A percentile compares a stretch with the other conserved stretches of the same genome.
These are phyloP conservation scores for Penicillium malachiteum DNA, from an alignment of 495 filamentous ascomycete species.

Conservation along the genomic window DNA sequence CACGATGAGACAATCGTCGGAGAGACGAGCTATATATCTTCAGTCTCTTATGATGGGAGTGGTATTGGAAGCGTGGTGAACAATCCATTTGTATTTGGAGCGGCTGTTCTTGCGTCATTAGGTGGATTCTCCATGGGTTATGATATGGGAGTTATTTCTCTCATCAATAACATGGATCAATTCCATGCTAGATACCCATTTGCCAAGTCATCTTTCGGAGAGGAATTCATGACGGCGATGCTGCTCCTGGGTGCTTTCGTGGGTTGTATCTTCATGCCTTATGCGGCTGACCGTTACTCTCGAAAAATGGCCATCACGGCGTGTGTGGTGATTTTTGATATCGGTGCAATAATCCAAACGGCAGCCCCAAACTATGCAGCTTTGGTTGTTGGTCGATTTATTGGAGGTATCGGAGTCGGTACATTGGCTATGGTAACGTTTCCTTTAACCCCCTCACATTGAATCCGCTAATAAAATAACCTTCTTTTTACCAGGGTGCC, in stretches of 20 bases:
- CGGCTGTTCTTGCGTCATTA: too few species aligned
- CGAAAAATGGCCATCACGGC: slow-evolving; percentile 28
- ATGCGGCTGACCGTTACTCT: slow-evolving; percentile 3
- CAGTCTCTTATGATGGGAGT: too few species aligned
- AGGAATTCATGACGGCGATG: slow-evolving; percentile 10
- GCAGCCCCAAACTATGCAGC: slow-evolving; percentile 22
- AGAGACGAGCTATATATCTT: too few species aligned
- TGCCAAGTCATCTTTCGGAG: not conserved
- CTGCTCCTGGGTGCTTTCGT: slow-evolving; percentile 10
- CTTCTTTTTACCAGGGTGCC: not conserved
- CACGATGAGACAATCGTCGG: too few species aligned
- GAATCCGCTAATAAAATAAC: not conserved
- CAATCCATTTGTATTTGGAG: too few species aligned
- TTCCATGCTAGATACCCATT: not conserved
- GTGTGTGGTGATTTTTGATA: slow-evolving; percentile 21
- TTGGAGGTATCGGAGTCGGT: slow-evolving; percentile 33
- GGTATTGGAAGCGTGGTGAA: too few species aligned
- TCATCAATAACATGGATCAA: not conserved
- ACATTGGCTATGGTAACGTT: slow-evolving; percentile 26
- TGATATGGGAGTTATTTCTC: too few species aligned
- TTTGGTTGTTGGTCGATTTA: slow-evolving; percentile 25
- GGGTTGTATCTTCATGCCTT: slow-evolving; percentile 12
- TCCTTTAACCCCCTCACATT: not conserved
- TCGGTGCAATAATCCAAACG: slow-evolving; percentile 32
- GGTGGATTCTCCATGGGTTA: too few species aligned